Evolutionary conservation across 1,284 basidiomycete genomes (phyloP).

Genomic region (Puccinia novopanici): DNA sequence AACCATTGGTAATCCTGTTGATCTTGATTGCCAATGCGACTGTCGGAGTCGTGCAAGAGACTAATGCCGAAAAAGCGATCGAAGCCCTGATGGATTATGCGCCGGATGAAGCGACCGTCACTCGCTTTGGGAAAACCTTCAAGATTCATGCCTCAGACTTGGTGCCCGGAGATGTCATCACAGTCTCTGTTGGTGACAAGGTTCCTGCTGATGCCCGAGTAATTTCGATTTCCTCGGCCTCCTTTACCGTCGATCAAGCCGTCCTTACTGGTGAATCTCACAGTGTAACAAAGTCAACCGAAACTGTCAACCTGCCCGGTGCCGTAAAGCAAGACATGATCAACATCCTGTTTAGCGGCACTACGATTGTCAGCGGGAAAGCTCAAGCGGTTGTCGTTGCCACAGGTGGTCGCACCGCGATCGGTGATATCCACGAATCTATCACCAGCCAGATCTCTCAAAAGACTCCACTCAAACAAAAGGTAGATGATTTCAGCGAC

Average conservation of each 20-base stretch:
- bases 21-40: slow-evolving; percentile 90
- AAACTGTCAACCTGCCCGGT: slow-evolving; percentile 68
- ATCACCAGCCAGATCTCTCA: slow-evolving; percentile 84
- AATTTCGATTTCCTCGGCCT: slow-evolving; percentile 82
- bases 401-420: slow-evolving; percentile 81
- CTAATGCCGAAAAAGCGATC: slow-evolving; percentile 89
- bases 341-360: slow-evolving; percentile 91
- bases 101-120: slow-evolving; percentile 87
- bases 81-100: slow-evolving; percentile 95
- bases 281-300: slow-evolving; percentile 77
- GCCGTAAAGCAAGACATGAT: slow-evolving; percentile 95
- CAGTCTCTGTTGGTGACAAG: slow-evolving; percentile 86
- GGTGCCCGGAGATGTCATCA: slow-evolving; percentile 89
- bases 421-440: slow-evolving; percentile 91
- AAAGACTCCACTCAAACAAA: slow-evolving; percentile 91
- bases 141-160: slow-evolving; percentile 80
- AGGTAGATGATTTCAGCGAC: slow-evolving; percentile 94
- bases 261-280: slow-evolving; percentile 89
- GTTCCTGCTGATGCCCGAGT: slow-evolving; percentile 90
- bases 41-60: slow-evolving; percentile 92
- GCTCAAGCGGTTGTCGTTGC: slow-evolving; percentile 80
- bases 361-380: slow-evolving; percentile 86
- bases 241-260: slow-evolving; percentile 89
- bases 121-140: slow-evolving; percentile 71
- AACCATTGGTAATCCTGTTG: slow-evolving; percentile 86